phyloP scores from a whole-genome alignment of 352 stramenopile genomes.

The Phytophthora europaea region DNA sequence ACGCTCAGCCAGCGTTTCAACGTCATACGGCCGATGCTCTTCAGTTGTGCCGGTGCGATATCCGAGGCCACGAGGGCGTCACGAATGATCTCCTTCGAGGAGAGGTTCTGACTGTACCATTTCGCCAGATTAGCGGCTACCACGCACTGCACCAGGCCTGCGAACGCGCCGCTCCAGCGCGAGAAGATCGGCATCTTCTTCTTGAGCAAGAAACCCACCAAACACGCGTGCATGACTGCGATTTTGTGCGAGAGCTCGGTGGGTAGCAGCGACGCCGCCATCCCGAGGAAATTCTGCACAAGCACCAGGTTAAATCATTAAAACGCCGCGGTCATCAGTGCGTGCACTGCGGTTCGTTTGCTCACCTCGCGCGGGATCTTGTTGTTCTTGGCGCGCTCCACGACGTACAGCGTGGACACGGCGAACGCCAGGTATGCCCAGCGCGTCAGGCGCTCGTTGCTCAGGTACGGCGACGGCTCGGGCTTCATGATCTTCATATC shows the following conservation, averaged over 20 bases:
- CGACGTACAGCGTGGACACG: constrained; percentile 49
- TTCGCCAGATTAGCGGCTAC: constrained; percentile 52
- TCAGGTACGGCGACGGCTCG: constrained; percentile 28
- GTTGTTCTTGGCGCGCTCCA: constrained; percentile 53
- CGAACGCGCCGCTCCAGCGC: constrained; percentile 56
- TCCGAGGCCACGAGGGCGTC: constrained; percentile 42
- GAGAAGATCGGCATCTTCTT: constrained; percentile 63
- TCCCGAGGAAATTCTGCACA: constrained; percentile 53
- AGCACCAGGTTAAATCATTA: constrained; percentile 17
- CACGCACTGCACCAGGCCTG: constrained; percentile 55
- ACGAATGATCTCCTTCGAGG: constrained; percentile 53
- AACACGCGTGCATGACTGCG: constrained; percentile 47
- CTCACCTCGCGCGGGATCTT: constrained; percentile 51
- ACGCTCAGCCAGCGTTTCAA: constrained; percentile 61
- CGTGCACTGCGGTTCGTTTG: neutral
- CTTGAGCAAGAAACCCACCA: constrained; percentile 47
- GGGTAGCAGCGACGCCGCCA: constrained; percentile 51
- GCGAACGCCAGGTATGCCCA: constrained; percentile 55
- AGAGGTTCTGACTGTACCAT: constrained; percentile 57
- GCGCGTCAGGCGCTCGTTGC: constrained; percentile 43
- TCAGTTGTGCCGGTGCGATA: constrained; percentile 42
- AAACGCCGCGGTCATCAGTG: neutral
- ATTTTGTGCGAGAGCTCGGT: constrained; percentile 68
- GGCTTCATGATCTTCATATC: constrained; percentile 47
- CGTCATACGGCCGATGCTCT: constrained; percentile 53